Evolutionary conservation across 768 basidiomycete genomes (phyloP).

Genomic region (Trametes cingulata): DNA sequence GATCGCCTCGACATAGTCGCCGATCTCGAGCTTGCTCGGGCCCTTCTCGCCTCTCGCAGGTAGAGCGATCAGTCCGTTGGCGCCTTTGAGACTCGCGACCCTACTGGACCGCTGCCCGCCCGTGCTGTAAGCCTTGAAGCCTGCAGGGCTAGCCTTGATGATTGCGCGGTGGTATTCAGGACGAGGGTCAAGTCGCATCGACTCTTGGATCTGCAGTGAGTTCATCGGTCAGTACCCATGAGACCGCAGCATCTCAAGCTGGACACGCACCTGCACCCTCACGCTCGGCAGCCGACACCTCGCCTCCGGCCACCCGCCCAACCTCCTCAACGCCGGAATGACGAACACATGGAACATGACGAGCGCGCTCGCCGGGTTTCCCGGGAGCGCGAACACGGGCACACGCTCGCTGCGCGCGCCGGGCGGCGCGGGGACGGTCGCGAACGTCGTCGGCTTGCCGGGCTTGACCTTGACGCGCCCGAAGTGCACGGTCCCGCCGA

Average conservation of each 20-base stretch:
- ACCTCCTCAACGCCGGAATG: slow-evolving; percentile 69
- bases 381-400: slow-evolving; percentile 82
- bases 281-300: slow-evolving; percentile 61
- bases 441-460: slow-evolving; percentile 91
- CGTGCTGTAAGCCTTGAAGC: slow-evolving; percentile 72
- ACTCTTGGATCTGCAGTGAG: slow-evolving; percentile 48
- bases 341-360: slow-evolving; percentile 87
- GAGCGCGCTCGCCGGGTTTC: slow-evolving; percentile 86
- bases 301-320: slow-evolving; percentile 66
- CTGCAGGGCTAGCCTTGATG: slow-evolving; percentile 45
- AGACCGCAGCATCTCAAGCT: slow-evolving; percentile 8
- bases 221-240: background rate
- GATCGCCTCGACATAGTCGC: slow-evolving; percentile 59
- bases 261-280: slow-evolving; percentile 55
- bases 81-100: slow-evolving; percentile 76
- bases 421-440: slow-evolving; percentile 60
- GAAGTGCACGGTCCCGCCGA: slow-evolving; percentile 79
- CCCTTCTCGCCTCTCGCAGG: slow-evolving; percentile 45
- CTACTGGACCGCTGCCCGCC: slow-evolving; percentile 87
- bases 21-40: slow-evolving; percentile 46
- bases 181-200: slow-evolving; percentile 70
- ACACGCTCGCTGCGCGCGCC: slow-evolving; percentile 40
- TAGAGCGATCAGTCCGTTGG: slow-evolving; percentile 76
- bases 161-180: slow-evolving; percentile 83
- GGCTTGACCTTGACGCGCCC: slow-evolving; percentile 74